phyloP scores from a whole-genome alignment of 2,329 filamentous ascomycete species.

The Ophiostoma quercus region DNA sequence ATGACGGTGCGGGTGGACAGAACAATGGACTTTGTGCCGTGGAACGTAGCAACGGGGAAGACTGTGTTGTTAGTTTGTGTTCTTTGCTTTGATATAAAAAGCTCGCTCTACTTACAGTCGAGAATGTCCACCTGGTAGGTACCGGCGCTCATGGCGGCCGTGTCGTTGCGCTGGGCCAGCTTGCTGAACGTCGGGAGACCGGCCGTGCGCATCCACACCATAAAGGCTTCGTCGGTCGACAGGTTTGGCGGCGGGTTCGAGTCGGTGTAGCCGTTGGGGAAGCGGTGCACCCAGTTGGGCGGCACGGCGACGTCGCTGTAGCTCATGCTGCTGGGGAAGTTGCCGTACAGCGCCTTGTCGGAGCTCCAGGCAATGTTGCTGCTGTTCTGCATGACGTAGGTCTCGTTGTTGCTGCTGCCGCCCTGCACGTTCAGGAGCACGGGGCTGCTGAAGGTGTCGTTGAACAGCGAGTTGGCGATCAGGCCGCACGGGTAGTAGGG shows the following conservation, averaged over 20 bases:
- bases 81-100: neutral
- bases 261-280: constrained; percentile 63
- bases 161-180: constrained; percentile 77
- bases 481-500: constrained; percentile 92
- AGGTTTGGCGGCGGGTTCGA: constrained; percentile 65
- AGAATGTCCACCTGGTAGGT: constrained; percentile 72
- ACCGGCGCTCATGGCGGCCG: constrained; percentile 59
- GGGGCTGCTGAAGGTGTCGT: constrained; percentile 75
- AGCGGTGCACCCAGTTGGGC: constrained; percentile 74
- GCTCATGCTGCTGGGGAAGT: constrained; percentile 54
- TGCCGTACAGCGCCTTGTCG: constrained; percentile 73
- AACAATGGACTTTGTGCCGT: constrained; percentile 83
- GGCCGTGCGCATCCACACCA: constrained; percentile 98
- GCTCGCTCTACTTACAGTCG: constrained; percentile 58
- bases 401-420: constrained; percentile 38
- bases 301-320: constrained; percentile 67
- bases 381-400: constrained; percentile 71
- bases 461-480: constrained; percentile 96
- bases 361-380: constrained; percentile 78
- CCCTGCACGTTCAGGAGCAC: constrained; percentile 50
- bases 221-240: constrained; percentile 73
- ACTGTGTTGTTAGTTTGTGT: constrained; percentile 45
- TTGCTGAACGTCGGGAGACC: constrained; percentile 94
- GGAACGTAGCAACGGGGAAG: constrained; percentile 73
- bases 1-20: constrained; percentile 88